These are phyloP conservation scores for Xerocomus spinulosus DNA, from an alignment of 768 basidiomycete species.

Conservation along the genomic window DNA sequence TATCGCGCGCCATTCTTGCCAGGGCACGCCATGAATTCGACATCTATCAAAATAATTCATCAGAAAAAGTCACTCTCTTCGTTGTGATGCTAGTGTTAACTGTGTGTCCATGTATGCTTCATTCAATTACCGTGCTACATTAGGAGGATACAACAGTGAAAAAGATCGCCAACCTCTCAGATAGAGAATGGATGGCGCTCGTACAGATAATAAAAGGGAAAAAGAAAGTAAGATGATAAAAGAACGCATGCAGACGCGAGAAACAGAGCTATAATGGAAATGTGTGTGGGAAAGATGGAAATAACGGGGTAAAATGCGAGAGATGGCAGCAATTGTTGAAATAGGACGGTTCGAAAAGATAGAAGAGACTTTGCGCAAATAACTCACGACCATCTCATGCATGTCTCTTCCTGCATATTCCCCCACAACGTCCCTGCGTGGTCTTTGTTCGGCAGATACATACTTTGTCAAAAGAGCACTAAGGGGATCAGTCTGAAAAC, in stretches of 20 bases:
- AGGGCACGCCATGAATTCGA: conserved; percentile 84
- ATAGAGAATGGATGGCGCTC: conserved; percentile 9
- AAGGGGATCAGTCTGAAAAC: conserved; percentile 71
- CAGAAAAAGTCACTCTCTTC: conserved; percentile 10
- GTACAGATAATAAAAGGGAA: conserved; percentile 22
- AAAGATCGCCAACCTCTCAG: conserved; percentile 9
- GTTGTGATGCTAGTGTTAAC: neutral
- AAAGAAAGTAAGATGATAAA: conserved; percentile 17
- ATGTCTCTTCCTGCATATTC: conserved; percentile 71
- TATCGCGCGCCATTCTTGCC: conserved; percentile 80
- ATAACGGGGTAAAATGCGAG: conserved; percentile 5
- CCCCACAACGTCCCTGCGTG: conserved; percentile 66
- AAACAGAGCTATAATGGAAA: conserved; percentile 18
- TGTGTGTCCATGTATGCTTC: neutral
- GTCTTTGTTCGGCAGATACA: conserved; percentile 72
- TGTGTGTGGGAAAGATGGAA: conserved; percentile 8
- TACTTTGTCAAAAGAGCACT: conserved; percentile 80
- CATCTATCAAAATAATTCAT: conserved; percentile 48
- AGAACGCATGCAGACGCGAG: conserved; percentile 17
- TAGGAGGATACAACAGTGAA: conserved; percentile 20
- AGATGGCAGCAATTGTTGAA: conserved; percentile 8
- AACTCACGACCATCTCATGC: conserved; percentile 75
- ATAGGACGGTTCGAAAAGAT: conserved; percentile 6
- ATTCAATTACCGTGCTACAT: conserved; percentile 22
- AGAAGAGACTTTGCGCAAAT: conserved; percentile 11